phyloP scores from a whole-genome alignment of 192 early-diverging fungal genomes.

The Mortierella alpina region DNA sequence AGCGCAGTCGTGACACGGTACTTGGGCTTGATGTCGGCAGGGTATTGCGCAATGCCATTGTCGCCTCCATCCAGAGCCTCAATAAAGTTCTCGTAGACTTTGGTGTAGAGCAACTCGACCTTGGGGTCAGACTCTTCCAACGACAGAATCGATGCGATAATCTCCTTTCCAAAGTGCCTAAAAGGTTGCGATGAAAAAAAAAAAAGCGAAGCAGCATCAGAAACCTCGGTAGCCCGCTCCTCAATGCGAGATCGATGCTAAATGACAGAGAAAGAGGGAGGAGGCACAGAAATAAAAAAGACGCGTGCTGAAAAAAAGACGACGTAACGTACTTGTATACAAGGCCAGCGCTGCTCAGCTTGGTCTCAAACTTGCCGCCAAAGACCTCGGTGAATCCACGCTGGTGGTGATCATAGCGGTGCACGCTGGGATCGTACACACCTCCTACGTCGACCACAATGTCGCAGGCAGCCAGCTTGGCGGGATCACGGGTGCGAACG shows the following conservation, averaged over 20 bases:
- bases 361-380: conserved; percentile 76
- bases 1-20: conserved; percentile 89
- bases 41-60: conserved; percentile 94
- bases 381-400: conserved; percentile 93
- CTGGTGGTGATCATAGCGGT: conserved; percentile 94
- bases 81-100: conserved; percentile 88
- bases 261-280: neutral
- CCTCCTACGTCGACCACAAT: conserved; percentile 97
- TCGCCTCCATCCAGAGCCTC: conserved; percentile 85
- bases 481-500: conserved; percentile 87
- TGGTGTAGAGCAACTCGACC: conserved; percentile 79
- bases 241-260: too few species aligned
- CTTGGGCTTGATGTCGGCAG: conserved; percentile 77
- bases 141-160: conserved; percentile 71
- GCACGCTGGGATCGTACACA: conserved; percentile 80
- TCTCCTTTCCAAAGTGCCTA: conserved; percentile 88
- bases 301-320: neutral
- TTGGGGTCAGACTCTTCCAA: conserved; percentile 62
- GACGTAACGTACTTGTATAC: conserved; percentile 81
- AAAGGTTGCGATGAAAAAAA: neutral
- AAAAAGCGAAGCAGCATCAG: neutral
- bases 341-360: conserved; percentile 94
- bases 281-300: neutral
- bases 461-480: conserved; percentile 78
- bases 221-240: too few species aligned